Conservation (phyloP, 2,329 filamentous ascomycete genomes). For the Cryphonectria nitschkei region DNA sequence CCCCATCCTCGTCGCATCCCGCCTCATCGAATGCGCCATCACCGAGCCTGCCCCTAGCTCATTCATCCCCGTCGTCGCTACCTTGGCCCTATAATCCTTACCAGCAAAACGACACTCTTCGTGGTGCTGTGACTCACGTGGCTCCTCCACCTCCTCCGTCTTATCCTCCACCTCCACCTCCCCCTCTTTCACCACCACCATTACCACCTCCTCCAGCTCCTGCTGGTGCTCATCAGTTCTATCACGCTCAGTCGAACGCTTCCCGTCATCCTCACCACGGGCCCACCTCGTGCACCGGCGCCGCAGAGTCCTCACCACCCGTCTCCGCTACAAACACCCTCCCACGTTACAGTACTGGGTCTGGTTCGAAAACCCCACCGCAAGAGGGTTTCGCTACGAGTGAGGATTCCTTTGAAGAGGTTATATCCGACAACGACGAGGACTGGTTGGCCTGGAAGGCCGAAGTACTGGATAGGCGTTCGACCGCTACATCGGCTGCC, state of each 20-base stretch:
- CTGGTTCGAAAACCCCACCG: not conserved
- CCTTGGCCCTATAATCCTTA: not conserved
- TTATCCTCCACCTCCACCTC: too few relatives aligned
- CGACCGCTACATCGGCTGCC: not conserved
- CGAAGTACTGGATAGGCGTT: not conserved
- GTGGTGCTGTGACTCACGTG: not conserved
- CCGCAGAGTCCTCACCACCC: not conserved
- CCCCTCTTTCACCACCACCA: too few relatives aligned
- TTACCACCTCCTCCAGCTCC: not conserved
- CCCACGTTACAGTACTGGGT: not conserved
- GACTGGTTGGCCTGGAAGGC: not conserved
- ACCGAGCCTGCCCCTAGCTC: not conserved
- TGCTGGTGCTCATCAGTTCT: not conserved
- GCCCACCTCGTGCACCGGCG: not conserved
- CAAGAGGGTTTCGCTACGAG: not conserved
- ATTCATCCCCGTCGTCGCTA: not conserved
- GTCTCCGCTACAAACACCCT: too few relatives aligned
- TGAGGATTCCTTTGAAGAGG: not conserved
- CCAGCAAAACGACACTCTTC: not conserved
- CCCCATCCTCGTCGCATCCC: not conserved
- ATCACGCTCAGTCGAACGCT: constrained; percentile 2
- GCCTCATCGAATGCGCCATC: not conserved
- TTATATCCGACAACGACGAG: not conserved
- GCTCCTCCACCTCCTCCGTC: not conserved
- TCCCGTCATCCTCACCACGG: not conserved